Conservation (phyloP, 257 asterid genomes). For the Handroanthus guayacan region DNA sequence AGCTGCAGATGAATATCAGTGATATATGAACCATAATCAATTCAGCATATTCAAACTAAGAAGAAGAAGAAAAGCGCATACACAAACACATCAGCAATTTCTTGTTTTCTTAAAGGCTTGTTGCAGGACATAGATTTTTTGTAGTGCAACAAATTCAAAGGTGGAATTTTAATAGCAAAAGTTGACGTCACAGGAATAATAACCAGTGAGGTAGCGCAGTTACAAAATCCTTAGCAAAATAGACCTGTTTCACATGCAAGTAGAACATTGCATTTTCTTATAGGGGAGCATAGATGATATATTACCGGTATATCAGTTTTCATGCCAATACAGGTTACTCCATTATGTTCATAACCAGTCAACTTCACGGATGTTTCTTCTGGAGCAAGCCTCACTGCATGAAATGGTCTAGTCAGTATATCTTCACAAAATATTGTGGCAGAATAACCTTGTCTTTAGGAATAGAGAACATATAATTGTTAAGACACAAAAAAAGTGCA, state of each 20-base stretch:
- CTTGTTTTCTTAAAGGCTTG: neutral
- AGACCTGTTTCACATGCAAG: constrained; percentile 27
- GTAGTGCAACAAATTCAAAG: constrained; percentile 22
- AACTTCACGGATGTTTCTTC: constrained; percentile 70
- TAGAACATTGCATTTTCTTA: constrained; percentile 27
- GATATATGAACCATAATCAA: constrained; percentile 4
- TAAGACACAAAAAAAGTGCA: neutral
- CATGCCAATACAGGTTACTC: constrained; percentile 92
- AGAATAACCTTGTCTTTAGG: constrained; percentile 6
- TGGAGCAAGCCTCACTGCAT: constrained; percentile 94
- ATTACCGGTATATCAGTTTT: constrained; percentile 87
- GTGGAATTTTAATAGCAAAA: constrained; percentile 22
- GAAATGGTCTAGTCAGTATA: constrained; percentile 34
- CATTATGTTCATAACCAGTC: constrained; percentile 88
- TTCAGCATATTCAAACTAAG: constrained; percentile 23
- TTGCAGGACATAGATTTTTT: neutral
- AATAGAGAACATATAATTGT: constrained; percentile 21
- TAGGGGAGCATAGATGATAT: constrained; percentile 14
- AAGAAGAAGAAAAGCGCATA: neutral
- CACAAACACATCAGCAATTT: neutral
- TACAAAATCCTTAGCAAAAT: constrained; percentile 16
- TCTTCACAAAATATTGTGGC: constrained; percentile 30
- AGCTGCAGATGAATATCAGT: constrained; percentile 32
- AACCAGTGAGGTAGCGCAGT: neutral
- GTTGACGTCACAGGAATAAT: neutral